These are phyloP conservation scores for Candida buenavistaensis DNA, from an alignment of 1,139 yeast genomes.

Conservation along the genomic window DNA sequence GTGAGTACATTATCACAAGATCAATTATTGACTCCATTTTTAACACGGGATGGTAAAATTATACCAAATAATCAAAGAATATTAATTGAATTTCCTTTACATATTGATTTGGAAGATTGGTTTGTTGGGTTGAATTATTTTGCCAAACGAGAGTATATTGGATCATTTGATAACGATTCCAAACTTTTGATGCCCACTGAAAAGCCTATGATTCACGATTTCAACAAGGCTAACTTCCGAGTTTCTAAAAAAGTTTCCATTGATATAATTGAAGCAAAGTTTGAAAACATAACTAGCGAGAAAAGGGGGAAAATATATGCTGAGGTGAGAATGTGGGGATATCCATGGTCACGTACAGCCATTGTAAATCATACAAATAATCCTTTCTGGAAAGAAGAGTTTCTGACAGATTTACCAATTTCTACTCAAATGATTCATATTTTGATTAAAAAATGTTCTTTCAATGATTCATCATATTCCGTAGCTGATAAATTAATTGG, in stretches of 20 bases:
- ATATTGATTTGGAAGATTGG: constrained; percentile 83
- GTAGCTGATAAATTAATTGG: constrained; percentile 49
- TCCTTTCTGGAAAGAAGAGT: constrained; percentile 76
- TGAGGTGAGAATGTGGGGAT: constrained; percentile 66
- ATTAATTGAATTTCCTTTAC: constrained; percentile 63
- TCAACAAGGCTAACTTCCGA: constrained; percentile 44
- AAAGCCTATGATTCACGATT: constrained; percentile 20
- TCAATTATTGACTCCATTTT: constrained; percentile 24
- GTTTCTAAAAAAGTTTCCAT: constrained; percentile 54
- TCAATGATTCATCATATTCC: constrained; percentile 23
- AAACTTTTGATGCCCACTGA: constrained; percentile 2
- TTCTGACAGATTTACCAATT: constrained; percentile 56
- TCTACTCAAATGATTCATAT: constrained; percentile 55
- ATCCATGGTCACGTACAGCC: constrained; percentile 71
- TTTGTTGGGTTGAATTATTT: constrained; percentile 69
- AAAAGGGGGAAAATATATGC: constrained; percentile 48
- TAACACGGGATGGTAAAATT: constrained; percentile 35
- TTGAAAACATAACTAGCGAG: constrained; percentile 25
- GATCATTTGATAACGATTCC: constrained; percentile 25
- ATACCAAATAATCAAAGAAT: constrained; percentile 42
- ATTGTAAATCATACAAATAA: constrained; percentile 47
- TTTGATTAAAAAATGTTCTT: constrained; percentile 43
- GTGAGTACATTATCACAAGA: constrained; percentile 25
- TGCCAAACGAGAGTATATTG: constrained; percentile 60
- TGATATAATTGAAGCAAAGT: constrained; percentile 70